Evolutionary conservation across 805 yeast species (phyloP), one percentile per base, ranked within the genome.

Genomic region (Yarrowia yakushimensis): DNA sequence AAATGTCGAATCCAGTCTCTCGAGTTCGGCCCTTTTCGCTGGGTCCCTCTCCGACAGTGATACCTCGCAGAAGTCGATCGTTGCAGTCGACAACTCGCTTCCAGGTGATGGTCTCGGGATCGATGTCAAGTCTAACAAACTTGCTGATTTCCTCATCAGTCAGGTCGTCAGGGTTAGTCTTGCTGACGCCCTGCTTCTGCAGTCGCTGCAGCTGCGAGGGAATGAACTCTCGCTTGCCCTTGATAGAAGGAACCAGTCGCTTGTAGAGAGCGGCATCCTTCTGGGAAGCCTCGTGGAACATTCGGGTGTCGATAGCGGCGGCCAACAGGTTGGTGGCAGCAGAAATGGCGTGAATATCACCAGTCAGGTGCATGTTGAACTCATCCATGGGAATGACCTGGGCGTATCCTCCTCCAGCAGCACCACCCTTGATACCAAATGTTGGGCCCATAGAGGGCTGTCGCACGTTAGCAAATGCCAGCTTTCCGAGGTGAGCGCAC

Each of bases 371-470:
- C 89, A 94, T 84, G 79, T 94, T 93, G 81, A 93, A 93, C 77
- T 93, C 97, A 76, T 93, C 99, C 97, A 93, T 93, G 60, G 98
- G 98, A 69, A 93, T 92, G 48, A 93, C 98, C 77, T 93, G 98
- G 1, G 98, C 83, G 76, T 91, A 93, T 52, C 98, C 98, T 73
- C 98, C 99, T 69, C 99, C 99, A 18, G 98, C 98, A 63, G 99
- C 99, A 75, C 98, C 98, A 71, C 99, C 99, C 78, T 93, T 93
- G 70, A 93, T 91, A 74, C 99, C 99, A 70, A 93, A 93, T 18
- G 98, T 93, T 59, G 99, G 99, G 39, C 98, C 98, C 97, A 93
- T 90, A 10, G 96, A 88, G 28, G 98, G 98, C 75, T 93, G 99
- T 75, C 99, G 88, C 59, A 93, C 97, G 70, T 90, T 91, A 61